These are phyloP conservation scores for Acanthamoeba polyphaga DNA, from an alignment of 208 protist genomes.

Conservation along the genomic window DNA sequence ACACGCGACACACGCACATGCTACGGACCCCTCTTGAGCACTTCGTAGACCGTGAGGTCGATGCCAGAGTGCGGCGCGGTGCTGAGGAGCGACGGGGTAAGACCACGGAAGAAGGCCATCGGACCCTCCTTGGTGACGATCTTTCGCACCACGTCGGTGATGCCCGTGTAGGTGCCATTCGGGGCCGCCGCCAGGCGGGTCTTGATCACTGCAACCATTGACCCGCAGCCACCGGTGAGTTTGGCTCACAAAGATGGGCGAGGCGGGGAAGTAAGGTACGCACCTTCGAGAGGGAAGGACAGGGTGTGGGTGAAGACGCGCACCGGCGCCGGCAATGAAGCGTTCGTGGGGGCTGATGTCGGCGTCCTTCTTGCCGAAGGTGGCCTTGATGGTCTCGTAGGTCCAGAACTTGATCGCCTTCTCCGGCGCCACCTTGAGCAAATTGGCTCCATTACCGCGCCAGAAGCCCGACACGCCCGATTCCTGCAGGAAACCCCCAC, in stretches of 20 bases:
- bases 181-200: constrained; percentile 73
- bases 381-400: constrained; percentile 78
- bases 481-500: constrained; percentile 33
- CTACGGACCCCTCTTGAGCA: constrained; percentile 55
- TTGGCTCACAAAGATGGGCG: too few species aligned
- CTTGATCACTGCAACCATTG: constrained; percentile 46
- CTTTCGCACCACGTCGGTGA: constrained; percentile 77
- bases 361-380: constrained; percentile 77
- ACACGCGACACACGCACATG: not conserved
- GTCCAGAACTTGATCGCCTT: constrained; percentile 80
- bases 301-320: constrained; percentile 75
- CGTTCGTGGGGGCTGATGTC: constrained; percentile 73
- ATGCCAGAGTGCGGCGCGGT: constrained; percentile 82
- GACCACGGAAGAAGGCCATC: constrained; percentile 80
- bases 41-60: constrained; percentile 80
- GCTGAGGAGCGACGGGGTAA: constrained; percentile 74
- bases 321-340: constrained; percentile 77
- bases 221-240: too few species aligned
- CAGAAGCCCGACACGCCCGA: constrained; percentile 79
- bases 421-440: constrained; percentile 83
- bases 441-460: constrained; percentile 80
- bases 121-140: constrained; percentile 53
- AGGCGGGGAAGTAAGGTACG: not conserved
- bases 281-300: constrained; percentile 79
- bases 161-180: constrained; percentile 77